A percentile compares a stretch with the other conserved stretches of the same genome.
Evolutionary conservation across 1,139 yeast species (phyloP).

Genomic region (Blastobotrys aristatus): DNA sequence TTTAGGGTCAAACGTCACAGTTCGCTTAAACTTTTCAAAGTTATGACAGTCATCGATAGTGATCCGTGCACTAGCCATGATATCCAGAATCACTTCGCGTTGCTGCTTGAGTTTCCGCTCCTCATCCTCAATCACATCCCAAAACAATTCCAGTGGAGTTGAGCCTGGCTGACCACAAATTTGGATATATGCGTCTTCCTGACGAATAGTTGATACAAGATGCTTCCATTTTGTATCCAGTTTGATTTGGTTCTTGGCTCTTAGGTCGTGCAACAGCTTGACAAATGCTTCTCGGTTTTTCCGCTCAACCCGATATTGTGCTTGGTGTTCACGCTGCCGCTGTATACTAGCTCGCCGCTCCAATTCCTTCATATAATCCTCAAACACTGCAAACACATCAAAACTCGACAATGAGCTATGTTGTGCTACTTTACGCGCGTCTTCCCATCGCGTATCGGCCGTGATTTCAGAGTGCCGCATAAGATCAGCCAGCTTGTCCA

Average conservation of each 20-base stretch:
- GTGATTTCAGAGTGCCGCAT: constrained; percentile 29
- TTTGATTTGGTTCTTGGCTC: constrained; percentile 40
- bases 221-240: constrained; percentile 60
- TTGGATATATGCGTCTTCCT: constrained; percentile 54
- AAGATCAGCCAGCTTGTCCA: constrained; percentile 33
- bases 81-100: constrained; percentile 53
- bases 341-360: constrained; percentile 38
- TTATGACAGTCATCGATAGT: constrained; percentile 22
- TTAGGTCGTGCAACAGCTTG: constrained; percentile 39
- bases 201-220: constrained; percentile 47
- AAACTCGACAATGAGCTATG: constrained; percentile 52
- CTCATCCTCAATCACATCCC: constrained; percentile 69
- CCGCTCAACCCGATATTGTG: constrained; percentile 48
- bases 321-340: constrained; percentile 40
- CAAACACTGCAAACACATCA: constrained; percentile 57
- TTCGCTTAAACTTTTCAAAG: constrained; percentile 24
- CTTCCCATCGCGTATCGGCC: constrained; percentile 41
- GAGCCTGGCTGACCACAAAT: constrained; percentile 80
- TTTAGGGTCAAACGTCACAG: constrained; percentile 21
- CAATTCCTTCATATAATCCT: constrained; percentile 43
- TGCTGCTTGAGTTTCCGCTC: constrained; percentile 52
- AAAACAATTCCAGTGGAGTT: constrained; percentile 67
- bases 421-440: constrained; percentile 43
- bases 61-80: constrained; percentile 39
- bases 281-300: constrained; percentile 59